phyloP scores from a whole-genome alignment of 768 basidiomycete species.

The Rhodotorula diobovata region DNA sequence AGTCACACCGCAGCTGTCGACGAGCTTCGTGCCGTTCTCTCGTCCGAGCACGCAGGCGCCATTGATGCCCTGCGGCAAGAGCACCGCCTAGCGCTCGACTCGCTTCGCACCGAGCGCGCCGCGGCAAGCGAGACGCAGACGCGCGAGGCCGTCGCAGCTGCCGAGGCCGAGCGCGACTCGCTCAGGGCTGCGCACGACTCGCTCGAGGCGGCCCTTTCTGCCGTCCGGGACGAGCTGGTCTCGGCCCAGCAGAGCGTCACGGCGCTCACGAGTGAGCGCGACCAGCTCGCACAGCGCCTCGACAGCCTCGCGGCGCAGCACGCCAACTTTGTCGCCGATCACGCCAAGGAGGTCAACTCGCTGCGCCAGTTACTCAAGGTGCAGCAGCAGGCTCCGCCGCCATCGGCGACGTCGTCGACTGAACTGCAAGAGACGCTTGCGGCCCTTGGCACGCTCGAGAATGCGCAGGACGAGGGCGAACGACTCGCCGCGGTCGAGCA shows the following conservation, averaged over 20 bases:
- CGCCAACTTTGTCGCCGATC: not conserved
- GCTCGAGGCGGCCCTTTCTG: not conserved
- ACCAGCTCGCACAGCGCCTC: slow-evolving; percentile 11
- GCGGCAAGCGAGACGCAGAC: slow-evolving; percentile 49
- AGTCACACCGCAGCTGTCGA: slow-evolving; percentile 11
- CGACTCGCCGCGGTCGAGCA: slow-evolving; percentile 54
- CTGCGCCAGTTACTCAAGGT: slow-evolving; percentile 26
- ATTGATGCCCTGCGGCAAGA: slow-evolving; percentile 55
- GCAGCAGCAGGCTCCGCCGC: not conserved
- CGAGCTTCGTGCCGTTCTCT: not conserved
- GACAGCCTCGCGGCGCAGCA: slow-evolving; percentile 14
- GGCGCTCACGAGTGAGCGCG: not conserved
- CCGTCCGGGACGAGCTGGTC: not conserved
- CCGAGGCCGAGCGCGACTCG: slow-evolving; percentile 39
- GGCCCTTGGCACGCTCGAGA: slow-evolving; percentile 33
- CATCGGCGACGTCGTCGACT: not conserved
- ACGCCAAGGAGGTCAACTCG: slow-evolving; percentile 2
- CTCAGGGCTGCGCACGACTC: slow-evolving; percentile 46
- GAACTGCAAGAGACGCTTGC: slow-evolving; percentile 39
- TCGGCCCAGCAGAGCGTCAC: not conserved
- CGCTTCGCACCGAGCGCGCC: slow-evolving; percentile 50
- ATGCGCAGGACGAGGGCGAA: slow-evolving; percentile 39
- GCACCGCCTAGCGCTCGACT: slow-evolving; percentile 44
- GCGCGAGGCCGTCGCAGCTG: not conserved
- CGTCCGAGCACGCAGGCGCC: not conserved